Evolutionary conservation across 179 eudicot species (phyloP), one percentile per base, ranked within the genome.

Genomic region (Gypsophila paniculata): DNA sequence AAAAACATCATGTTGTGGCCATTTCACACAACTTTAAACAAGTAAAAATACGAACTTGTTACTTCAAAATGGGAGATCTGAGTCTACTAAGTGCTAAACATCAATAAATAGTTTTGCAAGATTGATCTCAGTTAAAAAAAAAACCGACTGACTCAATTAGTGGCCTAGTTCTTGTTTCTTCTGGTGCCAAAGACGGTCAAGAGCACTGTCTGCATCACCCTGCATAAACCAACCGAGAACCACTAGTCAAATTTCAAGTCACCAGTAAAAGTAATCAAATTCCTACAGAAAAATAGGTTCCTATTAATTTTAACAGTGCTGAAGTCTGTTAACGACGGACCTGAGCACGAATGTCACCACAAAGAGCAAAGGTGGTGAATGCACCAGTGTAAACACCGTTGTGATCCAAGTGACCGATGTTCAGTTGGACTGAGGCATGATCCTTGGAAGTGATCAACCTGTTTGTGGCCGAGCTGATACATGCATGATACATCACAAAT

Each of bases 341-440:
- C 96, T 89, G 96, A 48, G 96, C 91, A 52, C 90, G 89, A 55
- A 89, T 76, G 23, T 78, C 81, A 3, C 96, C 96, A 11, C 86
- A 89, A 13, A 89, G 93, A 63, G 90, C 93, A 73, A 81, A 85
- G 49, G 90, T 81, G 69, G 93, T 39, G 80, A 79, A 83, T 12
- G 67, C 59, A 3, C 93, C 88, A 4, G 83, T 83, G 85, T 88
- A 86, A 11, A 81, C 69, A 34, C 93, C 90, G 64, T 51, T 75
- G 69, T 81, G 86, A 70, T 88, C 93, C 81, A 88, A 79, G 69
- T 86, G 87, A 0, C 93, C 88, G 2, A 86, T 36, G 62, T 87
- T 87, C 15, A 87, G 72, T 62, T 86, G 90, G 52, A 88, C 89
- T 6, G 91, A 88, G 13, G 91, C 91, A 46, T 88, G 91, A 57